phyloP scores from a whole-genome alignment of 129 eudicot genomes.

The Flaveria ramosissima region DNA sequence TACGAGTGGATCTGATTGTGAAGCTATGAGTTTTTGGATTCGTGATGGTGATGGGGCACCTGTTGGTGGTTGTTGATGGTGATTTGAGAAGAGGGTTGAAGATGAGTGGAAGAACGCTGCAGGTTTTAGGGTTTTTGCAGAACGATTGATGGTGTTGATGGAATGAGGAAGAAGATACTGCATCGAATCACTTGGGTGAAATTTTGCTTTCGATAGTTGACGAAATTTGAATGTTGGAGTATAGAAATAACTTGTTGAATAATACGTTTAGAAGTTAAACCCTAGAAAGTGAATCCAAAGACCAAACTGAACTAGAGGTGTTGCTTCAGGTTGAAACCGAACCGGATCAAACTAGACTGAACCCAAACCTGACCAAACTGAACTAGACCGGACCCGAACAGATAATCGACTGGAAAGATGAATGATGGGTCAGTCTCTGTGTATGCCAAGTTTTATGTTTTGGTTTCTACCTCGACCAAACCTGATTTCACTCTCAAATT shows the following conservation, averaged over 20 bases:
- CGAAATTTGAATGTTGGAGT: neutral
- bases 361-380: no score
- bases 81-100: constrained; percentile 14
- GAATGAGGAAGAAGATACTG: constrained; percentile 13
- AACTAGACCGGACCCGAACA: no score
- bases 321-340: no score
- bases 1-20: constrained; percentile 77
- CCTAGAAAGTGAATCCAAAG: neutral
- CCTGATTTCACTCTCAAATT: no score
- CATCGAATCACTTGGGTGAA: constrained; percentile 1
- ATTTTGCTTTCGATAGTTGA: neutral
- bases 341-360: no score
- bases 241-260: neutral
- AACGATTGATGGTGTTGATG: constrained; percentile 20
- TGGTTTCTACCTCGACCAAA: no score
- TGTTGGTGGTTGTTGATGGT: constrained; percentile 8
- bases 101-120: constrained; percentile 24
- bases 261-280: neutral
- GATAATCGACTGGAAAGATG: no score
- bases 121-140: constrained; percentile 30
- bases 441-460: no score
- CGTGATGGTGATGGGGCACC: constrained; percentile 52
- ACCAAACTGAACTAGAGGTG: no score
- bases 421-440: no score
- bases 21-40: constrained; percentile 59